A percentile compares a stretch with the other conserved stretches of the same genome.
Conservation (phyloP, 2,329 filamentous ascomycete species). For the Alternaria arborescens region DNA sequence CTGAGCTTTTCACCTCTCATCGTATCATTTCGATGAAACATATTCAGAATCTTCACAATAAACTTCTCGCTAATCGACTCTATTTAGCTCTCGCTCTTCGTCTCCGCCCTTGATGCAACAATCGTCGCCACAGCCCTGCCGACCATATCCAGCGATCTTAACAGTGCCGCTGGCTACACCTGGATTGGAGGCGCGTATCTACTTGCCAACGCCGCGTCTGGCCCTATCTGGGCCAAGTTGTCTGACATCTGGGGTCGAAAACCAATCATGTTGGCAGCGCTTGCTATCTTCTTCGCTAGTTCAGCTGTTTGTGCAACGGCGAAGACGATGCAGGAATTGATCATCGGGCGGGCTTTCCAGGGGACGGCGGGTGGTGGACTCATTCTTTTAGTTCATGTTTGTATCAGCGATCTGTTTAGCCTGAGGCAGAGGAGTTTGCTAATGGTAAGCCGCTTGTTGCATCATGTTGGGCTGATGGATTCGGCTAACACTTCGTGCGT, state of each 20-base stretch:
- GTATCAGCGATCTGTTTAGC: slow-evolving; percentile 70
- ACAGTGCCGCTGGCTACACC: slow-evolving; percentile 74
- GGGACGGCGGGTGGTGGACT: slow-evolving; percentile 71
- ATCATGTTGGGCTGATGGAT: neutral
- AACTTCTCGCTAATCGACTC: neutral
- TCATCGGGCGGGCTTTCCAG: slow-evolving; percentile 68
- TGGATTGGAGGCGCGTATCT: slow-evolving; percentile 82
- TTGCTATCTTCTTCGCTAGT: slow-evolving; percentile 68
- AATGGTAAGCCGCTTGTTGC: slow-evolving; percentile 35
- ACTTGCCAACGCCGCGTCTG: slow-evolving; percentile 71
- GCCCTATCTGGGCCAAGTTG: slow-evolving; percentile 74
- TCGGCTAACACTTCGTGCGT: neutral
- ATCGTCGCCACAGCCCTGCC: slow-evolving; percentile 73
- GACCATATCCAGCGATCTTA: slow-evolving; percentile 69
- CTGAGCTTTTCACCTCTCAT: neutral
- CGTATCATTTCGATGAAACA: neutral
- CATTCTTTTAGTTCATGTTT: slow-evolving; percentile 69
- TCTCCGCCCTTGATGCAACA: slow-evolving; percentile 60
- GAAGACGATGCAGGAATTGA: slow-evolving; percentile 66
- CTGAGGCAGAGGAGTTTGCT: slow-evolving; percentile 61
- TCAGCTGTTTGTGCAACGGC: slow-evolving; percentile 67
- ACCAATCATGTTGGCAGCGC: slow-evolving; percentile 59
- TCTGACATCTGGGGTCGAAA: slow-evolving; percentile 68
- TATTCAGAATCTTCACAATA: neutral
- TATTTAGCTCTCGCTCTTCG: slow-evolving; percentile 50